These are phyloP conservation scores for Kitagawia praeruptora DNA, from an alignment of 129 eudicot genomes.

Conservation along the genomic window DNA sequence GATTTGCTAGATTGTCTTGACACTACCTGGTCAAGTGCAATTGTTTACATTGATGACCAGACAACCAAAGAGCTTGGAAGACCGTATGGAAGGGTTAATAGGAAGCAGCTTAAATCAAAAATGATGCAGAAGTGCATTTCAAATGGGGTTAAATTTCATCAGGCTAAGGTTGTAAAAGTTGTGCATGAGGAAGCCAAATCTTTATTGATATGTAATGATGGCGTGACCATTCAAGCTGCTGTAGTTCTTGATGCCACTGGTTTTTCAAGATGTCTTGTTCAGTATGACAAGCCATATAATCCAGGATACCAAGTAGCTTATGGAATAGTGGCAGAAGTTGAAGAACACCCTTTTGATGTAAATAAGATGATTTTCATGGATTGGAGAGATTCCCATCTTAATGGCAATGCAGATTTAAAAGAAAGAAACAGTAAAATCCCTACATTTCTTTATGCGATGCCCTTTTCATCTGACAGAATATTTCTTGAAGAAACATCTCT, in stretches of 20 bases:
- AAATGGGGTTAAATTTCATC: conserved; percentile 93
- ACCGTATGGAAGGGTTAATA: conserved; percentile 88
- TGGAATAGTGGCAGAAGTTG: conserved; percentile 92
- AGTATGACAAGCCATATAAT: conserved; percentile 93
- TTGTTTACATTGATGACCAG: conserved; percentile 59
- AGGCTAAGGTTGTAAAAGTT: conserved; percentile 86
- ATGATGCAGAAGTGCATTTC: conserved; percentile 89
- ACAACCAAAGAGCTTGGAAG: conserved; percentile 64
- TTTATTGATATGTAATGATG: conserved; percentile 76
- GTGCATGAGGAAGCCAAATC: conserved; percentile 82
- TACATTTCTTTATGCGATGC: conserved; percentile 96
- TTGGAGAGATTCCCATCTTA: conserved; percentile 96
- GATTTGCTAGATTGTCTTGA: conserved; percentile 94
- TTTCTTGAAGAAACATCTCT: conserved; percentile 97
- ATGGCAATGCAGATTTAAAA: conserved; percentile 42
- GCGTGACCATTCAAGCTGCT: conserved; percentile 75
- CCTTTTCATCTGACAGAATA: conserved; percentile 70
- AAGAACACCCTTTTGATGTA: conserved; percentile 87
- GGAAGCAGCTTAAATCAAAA: conserved; percentile 85
- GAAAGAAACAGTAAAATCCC: conserved; percentile 71
- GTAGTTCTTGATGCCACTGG: conserved; percentile 99
- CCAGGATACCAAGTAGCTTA: conserved; percentile 99
- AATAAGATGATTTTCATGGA: conserved; percentile 97
- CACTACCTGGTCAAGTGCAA: conserved; percentile 93
- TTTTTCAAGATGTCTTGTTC: conserved; percentile 74